Evolutionary conservation across 163 green algal species (phyloP).

Genomic region (Picocystis sp.): DNA sequence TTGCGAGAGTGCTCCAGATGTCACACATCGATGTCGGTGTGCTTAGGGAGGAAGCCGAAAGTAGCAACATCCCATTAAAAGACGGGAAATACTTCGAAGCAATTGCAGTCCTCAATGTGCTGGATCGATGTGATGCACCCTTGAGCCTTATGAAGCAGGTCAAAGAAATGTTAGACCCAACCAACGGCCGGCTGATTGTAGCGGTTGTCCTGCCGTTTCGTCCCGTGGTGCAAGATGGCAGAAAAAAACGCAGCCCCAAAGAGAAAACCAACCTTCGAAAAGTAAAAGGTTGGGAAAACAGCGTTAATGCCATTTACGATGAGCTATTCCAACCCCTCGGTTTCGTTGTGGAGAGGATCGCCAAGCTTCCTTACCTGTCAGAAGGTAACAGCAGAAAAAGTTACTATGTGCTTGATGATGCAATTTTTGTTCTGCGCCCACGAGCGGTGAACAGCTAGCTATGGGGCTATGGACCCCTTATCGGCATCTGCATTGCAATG

Average conservation of each 20-base stretch:
- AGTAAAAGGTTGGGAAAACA: too few relatives aligned
- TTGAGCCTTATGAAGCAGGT: slow-evolving; percentile 5
- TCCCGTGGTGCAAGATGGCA: slow-evolving; percentile 10
- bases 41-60: too few relatives aligned
- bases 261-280: slow-evolving; percentile 1
- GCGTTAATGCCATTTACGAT: too few relatives aligned
- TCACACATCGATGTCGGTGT: too few relatives aligned
- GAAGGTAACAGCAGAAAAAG: slow-evolving; percentile 7
- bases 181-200: slow-evolving; percentile 4
- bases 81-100: slow-evolving; percentile 7
- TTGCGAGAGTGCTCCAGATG: too few relatives aligned
- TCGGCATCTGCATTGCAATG: too few relatives aligned
- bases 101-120: slow-evolving; percentile 8
- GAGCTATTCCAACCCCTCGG: too few relatives aligned
- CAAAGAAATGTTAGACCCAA: neutral
- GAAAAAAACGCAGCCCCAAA: neutral
- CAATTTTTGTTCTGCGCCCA: slow-evolving; percentile 7
- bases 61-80: too few relatives aligned
- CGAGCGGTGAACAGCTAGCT: too few relatives aligned
- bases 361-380: slow-evolving; percentile 8
- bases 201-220: slow-evolving; percentile 13
- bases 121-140: slow-evolving; percentile 8
- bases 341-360: neutral
- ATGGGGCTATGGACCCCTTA: too few relatives aligned
- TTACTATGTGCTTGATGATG: slow-evolving; percentile 12